Evolutionary conservation across 2,329 filamentous ascomycete species (phyloP).

Genomic region (Cytospora mali): DNA sequence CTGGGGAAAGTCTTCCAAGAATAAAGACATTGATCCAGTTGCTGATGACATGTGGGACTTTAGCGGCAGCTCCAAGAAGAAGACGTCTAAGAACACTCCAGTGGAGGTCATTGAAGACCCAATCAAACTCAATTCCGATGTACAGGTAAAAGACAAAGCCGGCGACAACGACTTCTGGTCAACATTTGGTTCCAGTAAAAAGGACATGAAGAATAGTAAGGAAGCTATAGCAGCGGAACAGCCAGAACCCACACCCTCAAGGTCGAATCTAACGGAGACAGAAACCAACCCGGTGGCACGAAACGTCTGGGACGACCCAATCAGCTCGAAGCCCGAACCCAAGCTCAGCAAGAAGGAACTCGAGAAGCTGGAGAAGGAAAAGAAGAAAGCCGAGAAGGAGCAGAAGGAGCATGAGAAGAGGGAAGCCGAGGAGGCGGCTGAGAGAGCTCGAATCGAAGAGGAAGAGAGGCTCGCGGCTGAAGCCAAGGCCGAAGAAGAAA

Average conservation of each 20-base stretch:
- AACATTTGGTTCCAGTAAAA: slow-evolving; percentile 47
- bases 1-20: slow-evolving; percentile 34
- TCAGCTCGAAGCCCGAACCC: slow-evolving; percentile 40
- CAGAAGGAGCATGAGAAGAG: slow-evolving; percentile 29
- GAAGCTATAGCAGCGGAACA: slow-evolving; percentile 43
- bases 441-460: slow-evolving; percentile 23
- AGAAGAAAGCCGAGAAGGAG: slow-evolving; percentile 34
- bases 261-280: slow-evolving; percentile 49
- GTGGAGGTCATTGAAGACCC: slow-evolving; percentile 49
- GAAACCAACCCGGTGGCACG: slow-evolving; percentile 38
- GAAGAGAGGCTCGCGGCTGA: slow-evolving; percentile 28
- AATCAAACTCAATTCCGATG: slow-evolving; percentile 49
- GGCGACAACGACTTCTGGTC: slow-evolving; percentile 45
- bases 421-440: slow-evolving; percentile 27
- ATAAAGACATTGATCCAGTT: slow-evolving; percentile 43
- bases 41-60: slow-evolving; percentile 44
- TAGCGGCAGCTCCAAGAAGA: slow-evolving; percentile 49
- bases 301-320: slow-evolving; percentile 40
- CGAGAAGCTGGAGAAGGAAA: slow-evolving; percentile 34
- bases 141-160: slow-evolving; percentile 43
- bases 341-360: slow-evolving; percentile 53
- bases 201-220: slow-evolving; percentile 43
- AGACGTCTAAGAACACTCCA: slow-evolving; percentile 54
- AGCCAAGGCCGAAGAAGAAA: slow-evolving; percentile 25
- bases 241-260: slow-evolving; percentile 51